Evolutionary conservation across 2,329 filamentous ascomycete genomes (phyloP), one percentile per base, ranked within the genome.

Genomic region (Mycosphaerella sp.): DNA sequence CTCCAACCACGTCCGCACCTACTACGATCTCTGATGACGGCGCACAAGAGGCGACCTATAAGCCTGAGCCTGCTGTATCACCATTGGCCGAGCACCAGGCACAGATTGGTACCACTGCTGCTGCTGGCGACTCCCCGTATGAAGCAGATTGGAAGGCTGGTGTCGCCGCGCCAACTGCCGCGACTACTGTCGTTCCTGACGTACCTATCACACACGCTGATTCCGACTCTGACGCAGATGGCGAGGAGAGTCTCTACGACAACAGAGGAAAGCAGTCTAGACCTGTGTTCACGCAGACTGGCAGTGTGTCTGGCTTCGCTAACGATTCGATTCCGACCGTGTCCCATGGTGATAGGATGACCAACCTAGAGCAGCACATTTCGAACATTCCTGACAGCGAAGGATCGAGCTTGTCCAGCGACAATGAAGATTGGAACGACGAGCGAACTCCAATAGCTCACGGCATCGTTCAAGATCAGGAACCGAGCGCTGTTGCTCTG

Each of bases 341-440:
- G 4, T 35, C 47, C 32, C 37, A 14, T 5, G 21, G 34, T 17
- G 43, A 44, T 21, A 54, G 41, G 12, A 58, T 54, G 48, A 62
- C 63, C 2, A 54, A 62, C 28, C 58, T 67, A n/a, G 66, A 66
- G 41, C 55, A 64, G 10, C 64, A 67, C 46, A 64, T 66, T 21
- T 62, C 63, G 3, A 44, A 55, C 18, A 64, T 68, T 39, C 58
- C 56, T 2, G 59, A 61, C 21, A 65, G 62, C 46, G 56, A 58
- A 7, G 53, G 60, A 17, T 58, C 54, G 2, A 51, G 51, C 6
- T 41, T 41, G 17, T 41, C 39, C 16, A 36, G 41, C 17, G 34
- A 50, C 6, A 49, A 52, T 32, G 52, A 53, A 34, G 51, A 59
- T 43, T 54, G 54, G 52, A 40, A 57, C 16, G 51, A 59, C 10